Base-by-base conservation (phyloP, 1,139 yeast genomes). In the Scheffersomyces titani region DNA sequence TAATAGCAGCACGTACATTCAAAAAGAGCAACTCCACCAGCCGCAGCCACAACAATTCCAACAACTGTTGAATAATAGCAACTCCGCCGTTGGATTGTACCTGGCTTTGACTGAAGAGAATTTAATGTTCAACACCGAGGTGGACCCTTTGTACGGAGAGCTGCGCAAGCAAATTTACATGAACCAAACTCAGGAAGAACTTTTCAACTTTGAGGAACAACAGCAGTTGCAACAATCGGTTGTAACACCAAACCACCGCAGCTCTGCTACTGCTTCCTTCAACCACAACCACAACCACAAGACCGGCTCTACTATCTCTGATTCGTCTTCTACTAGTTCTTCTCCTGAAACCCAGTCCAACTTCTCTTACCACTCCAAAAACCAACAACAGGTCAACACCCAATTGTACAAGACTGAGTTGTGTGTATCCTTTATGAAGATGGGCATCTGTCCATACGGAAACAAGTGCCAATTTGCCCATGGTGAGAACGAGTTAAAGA, bases 401-500 rank as follows among this genome's bases (percentile, higher is more conserved):
- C 89, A 84, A 61, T 80, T 92, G 52, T 92, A 92, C 82, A 92
- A 92, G 76, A 92, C 98, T 0, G 98, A 92, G 73, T 81, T 92
- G 59, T 92, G 98, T 73, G 90, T 88, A 46, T 87, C 93, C 47
- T 92, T 80, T 71, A 84, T 87, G 70, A 87, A 85, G 65, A 82
- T 85, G 61, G 94, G 94, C 24, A 66, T 70, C 18, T 92, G 98
- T 71, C 97, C 97, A 9, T 92, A 92, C 70, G 97, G 97, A 2
- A 83, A 84, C 63, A 92, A 92, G 75, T 92, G 98, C 70, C 98
- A 92, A 74, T 92, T 92, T 80, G 98, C 98, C 7, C 98, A 92
- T 67, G 98, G 98, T 21, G 81, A 84, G 50, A 76, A 82, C 57
- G 98, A 92, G 70, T 78, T 92, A 65, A 90, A 91, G 70, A 67